Base-by-base conservation (phyloP, 495 filamentous ascomycete species). In the Lasiosphaeria hispida region DNA sequence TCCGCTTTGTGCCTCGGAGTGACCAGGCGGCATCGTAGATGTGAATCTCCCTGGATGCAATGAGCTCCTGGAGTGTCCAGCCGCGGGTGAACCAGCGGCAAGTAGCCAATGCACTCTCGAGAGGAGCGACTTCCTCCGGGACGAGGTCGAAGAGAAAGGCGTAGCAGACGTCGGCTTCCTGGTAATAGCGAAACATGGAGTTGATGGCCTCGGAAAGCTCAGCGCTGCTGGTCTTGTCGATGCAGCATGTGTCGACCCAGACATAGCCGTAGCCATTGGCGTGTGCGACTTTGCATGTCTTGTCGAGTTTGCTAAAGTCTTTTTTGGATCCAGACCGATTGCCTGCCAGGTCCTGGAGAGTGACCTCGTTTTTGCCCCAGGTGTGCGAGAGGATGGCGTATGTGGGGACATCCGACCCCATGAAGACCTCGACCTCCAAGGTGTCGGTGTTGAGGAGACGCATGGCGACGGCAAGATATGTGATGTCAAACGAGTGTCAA, bases 61-160 rank as follows among this genome's bases (percentile, higher is more conserved):
- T 53, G 0, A 77, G 59, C 43, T 79, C 75, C 35, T 79, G 70
- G 4, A 79, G 55, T 1, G 73, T 77, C 73, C 72, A 76, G 3
- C 75, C 73, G 8, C 72, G 34, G 0, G 59, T 69, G 15, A 72
- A 75, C 74, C 75, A 77, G n/a, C 63, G 53, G 51, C 71, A 18
- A 10, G 33, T 48, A n/a, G n/a, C 7, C 10, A 39, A 7, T 23
- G 34, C 0, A 8, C 17, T 23, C 18, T 34, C 4, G 36, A 8
- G 7, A 10, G 10, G 5, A 2, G 34, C n/a, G 37, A 8, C 17
- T 9, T 30, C 7, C 6, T 11, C 7, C 45, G 36, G 7, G 7
- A 10, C 7, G 30, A 57, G 37, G 44, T 57, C 50, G 2, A 43
- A 14, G 1, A 72, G 65, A 41, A 64, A 72, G 9, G 65, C 68